A percentile compares a stretch with the other conserved stretches of the same genome.
phyloP scores from a whole-genome alignment of 768 basidiomycete genomes.

The Termitomyces sp. region DNA sequence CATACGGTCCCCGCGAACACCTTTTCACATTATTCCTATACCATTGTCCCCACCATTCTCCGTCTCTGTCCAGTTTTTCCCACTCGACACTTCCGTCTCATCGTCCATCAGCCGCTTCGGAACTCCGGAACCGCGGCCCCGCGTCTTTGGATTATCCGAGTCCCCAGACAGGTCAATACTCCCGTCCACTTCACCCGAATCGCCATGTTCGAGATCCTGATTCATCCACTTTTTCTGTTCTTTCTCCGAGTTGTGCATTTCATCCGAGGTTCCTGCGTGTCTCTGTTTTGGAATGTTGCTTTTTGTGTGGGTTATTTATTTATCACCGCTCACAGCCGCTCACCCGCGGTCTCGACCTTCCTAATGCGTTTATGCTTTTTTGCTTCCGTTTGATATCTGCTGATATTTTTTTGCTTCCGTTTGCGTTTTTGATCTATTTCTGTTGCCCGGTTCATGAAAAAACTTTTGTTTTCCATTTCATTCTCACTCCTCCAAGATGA shows the following conservation, averaged over 20 bases:
- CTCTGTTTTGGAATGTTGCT: not conserved
- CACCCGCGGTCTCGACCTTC: not conserved
- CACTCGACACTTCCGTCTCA: not conserved
- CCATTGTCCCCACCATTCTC: not conserved
- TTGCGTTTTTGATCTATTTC: not conserved
- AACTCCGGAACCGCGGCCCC: not conserved
- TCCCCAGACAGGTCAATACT: not conserved
- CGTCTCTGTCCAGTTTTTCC: not conserved
- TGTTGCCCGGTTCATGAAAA: not conserved
- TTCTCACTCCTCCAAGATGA: not conserved
- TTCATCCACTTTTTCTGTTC: not conserved
- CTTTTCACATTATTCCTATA: conserved; percentile 17
- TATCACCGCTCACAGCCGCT: not conserved
- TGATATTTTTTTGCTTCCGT: not conserved
- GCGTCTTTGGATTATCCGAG: not conserved
- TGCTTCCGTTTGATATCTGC: not conserved
- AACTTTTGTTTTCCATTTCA: not conserved
- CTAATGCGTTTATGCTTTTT: conserved; percentile 1
- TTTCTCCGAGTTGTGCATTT: not conserved
- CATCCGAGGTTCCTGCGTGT: not conserved
- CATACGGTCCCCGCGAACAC: not conserved
- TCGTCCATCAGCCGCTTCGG: not conserved
- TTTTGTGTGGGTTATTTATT: not conserved
- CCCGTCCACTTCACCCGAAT: not conserved
- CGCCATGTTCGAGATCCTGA: not conserved